Base-by-base conservation (phyloP, 2,329 filamentous ascomycete genomes). In the Davidsoniella neocaledoniae region DNA sequence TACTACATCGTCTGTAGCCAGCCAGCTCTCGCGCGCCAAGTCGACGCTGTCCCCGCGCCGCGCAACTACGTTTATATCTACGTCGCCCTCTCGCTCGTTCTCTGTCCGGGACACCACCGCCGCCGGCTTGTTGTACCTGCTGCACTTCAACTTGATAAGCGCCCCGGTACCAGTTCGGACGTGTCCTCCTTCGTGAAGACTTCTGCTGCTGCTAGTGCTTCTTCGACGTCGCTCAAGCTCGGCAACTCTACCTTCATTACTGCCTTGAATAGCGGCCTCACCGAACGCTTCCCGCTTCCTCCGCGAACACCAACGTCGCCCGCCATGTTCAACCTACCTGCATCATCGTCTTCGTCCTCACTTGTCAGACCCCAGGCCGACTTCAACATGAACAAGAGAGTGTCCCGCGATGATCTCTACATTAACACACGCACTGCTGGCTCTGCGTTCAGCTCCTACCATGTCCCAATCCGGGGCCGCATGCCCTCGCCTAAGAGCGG, bases 341-440 rank as follows among this genome's bases (percentile, higher is more conserved):
- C 44, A 12, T 33, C 29, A 12, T 47, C 48, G 6, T 53, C 52
- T 14, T 47, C 45, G 39, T 44, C 48, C 19, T 50, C 43, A 17
- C 33, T 53, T n/a, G 5, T 50, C 38, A 49, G 43, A 44, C 45
- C 48, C 21, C 50, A 42, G 23, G 39, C 33, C 14, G 51, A 50
- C 8, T 46, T 37, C 14, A 53, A 48, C 55, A 71, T 67, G 57
- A 53, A 48, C 55, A 71, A 68, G 57, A 64, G 69, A 54, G 58
- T 69, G 41, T 73, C 70, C 19, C 68, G 61, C 55, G 66, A 69
- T 57, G 66, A 68, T 51, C 58, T 66, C 46, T 62, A 63, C 43
- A 55, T 64, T 43, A 57, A 54, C 42, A 57, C 61, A 29, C 60
- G 62, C 43, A 57, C 58, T 49, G 38, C 37, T n/a, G 48, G 58